Conservation (phyloP, 352 stramenopile genomes). For the Phytophthora europaea region DNA sequence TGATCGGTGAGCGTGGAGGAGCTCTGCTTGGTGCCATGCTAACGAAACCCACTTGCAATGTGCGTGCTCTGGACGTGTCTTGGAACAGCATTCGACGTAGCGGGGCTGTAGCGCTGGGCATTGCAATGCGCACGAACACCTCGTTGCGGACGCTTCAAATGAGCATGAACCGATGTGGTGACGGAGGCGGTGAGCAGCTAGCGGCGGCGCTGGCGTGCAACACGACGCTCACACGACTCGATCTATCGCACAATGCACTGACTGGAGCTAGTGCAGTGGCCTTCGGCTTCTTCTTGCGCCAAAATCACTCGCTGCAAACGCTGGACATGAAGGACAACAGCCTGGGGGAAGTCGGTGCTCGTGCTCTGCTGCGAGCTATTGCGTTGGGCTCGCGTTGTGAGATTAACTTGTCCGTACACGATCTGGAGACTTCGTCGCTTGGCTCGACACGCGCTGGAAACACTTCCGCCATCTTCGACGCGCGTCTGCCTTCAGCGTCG, state of each 20-base stretch:
- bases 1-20: constrained; percentile 61
- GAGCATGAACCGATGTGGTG: constrained; percentile 79
- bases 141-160: constrained; percentile 57
- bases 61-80: constrained; percentile 66
- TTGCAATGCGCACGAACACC: constrained; percentile 62
- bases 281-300: constrained; percentile 66
- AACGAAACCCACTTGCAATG: constrained; percentile 53
- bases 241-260: constrained; percentile 73
- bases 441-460: constrained; percentile 29
- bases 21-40: constrained; percentile 72
- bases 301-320: constrained; percentile 50
- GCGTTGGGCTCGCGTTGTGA: constrained; percentile 61
- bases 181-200: constrained; percentile 69
- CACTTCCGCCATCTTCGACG: constrained; percentile 58
- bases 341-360: constrained; percentile 61
- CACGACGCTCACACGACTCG: constrained; percentile 52
- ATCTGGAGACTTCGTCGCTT: constrained; percentile 41
- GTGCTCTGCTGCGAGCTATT: constrained; percentile 62
- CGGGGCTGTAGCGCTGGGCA: constrained; percentile 64
- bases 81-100: constrained; percentile 77
- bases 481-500: constrained; percentile 55
- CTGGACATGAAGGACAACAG: constrained; percentile 71
- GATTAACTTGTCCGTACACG: constrained; percentile 67
- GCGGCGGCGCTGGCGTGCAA: constrained; percentile 64
- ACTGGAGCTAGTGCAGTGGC: constrained; percentile 61